Evolutionary conservation across 2,329 filamentous ascomycete genomes (phyloP), one percentile per base, ranked within the genome.

Genomic region (Colletotrichum phormii): DNA sequence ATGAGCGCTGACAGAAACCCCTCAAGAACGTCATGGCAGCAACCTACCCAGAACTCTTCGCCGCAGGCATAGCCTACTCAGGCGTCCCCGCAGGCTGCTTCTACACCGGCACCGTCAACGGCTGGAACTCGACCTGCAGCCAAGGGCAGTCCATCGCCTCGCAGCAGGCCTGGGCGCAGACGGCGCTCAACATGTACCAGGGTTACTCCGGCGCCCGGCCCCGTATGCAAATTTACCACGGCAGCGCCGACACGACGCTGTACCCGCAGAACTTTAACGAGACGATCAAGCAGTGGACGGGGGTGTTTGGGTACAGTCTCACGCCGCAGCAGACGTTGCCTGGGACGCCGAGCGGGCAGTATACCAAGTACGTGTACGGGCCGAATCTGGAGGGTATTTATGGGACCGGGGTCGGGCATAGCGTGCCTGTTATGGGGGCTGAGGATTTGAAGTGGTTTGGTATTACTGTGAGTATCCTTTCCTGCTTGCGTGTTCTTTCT

Each of bases 191-290:
- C 67, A 84, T 85, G 84, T 86, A 89, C 75, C 85, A 86, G 0
- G 85, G 83, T 5, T 89, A 89, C 76, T 81, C 79, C 18, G 88
- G 88, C 3, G 67, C 82, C 0, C 82, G 87, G 2, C 89, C 89
- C 2, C 84, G 83, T 67, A 88, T 91, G 85, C 87, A 89, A 77
- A 84, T 90, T 77, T 90, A 87, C 81, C 89, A 91, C 77, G 89
- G 89, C 53, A 86, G 84, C 49, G 79, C 78, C 3, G 89, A 91
- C 77, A 79, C 79, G 12, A 89, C 84, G 0, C 81, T 91, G 11
- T 81, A 82, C 63, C 85, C 85, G 18, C 83, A 85, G 75, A 90
- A 90, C 79, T 89, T 88, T 78, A 78, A 87, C 51, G 89, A 91
- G 81, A 86, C 86, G 64, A 85, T 89, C 77, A 89, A 89, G 82